Conservation (phyloP, 805 yeast species). For the Diddensiella caesifluorescens region DNA sequence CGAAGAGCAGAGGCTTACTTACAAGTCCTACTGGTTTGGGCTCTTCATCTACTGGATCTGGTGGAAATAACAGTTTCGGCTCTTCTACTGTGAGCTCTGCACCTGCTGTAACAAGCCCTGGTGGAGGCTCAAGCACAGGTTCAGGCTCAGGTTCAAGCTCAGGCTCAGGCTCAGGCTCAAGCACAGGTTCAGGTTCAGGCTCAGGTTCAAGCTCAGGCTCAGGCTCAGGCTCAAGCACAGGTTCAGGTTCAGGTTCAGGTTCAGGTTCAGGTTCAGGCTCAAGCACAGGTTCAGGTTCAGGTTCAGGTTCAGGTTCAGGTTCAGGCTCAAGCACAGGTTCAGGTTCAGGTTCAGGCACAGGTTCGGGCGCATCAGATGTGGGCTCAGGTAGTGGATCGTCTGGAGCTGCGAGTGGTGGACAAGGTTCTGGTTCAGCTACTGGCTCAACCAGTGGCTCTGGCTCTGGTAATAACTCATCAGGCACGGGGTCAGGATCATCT, state of each 20-base stretch:
- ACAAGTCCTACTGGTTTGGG: too few species aligned
- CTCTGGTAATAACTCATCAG: too few species aligned
- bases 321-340: constrained; percentile 1
- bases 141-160: constrained; percentile 4
- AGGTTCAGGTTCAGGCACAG: constrained; percentile 5
- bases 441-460: too few species aligned
- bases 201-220: constrained; percentile 6
- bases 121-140: not conserved
- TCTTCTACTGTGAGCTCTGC: too few species aligned
- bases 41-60: too few species aligned
- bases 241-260: constrained; percentile 7
- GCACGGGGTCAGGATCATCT: too few species aligned
- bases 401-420: too few species aligned
- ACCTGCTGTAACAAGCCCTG: constrained; percentile 4
- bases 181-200: constrained; percentile 1
- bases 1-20: too few species aligned
- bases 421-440: too few species aligned
- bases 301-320: constrained; percentile 5
- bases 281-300: constrained; percentile 3
- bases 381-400: too few species aligned
- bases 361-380: not conserved
- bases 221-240: constrained; percentile 3
- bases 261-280: not conserved
- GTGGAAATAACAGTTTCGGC: too few species aligned
- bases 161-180: constrained; percentile 2